Conservation (phyloP, 495 filamentous ascomycete genomes). For the Stereocaulon alpinum region DNA sequence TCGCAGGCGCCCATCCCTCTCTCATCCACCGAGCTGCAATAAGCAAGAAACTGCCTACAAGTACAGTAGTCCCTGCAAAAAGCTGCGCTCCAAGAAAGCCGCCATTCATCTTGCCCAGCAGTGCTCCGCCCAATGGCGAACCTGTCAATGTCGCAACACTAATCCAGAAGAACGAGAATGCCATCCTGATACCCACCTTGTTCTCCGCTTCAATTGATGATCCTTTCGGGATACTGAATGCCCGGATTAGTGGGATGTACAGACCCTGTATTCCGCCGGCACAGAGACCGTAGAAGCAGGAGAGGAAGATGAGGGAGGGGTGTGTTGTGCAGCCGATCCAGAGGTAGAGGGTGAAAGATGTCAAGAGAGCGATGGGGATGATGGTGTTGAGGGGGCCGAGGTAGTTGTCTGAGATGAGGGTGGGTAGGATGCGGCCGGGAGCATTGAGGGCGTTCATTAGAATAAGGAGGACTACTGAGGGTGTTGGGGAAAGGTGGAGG, state of each 20-base stretch:
- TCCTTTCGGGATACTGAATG: constrained; percentile 32
- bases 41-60: constrained; percentile 7
- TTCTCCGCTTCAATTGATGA: constrained; percentile 26
- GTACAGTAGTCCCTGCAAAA: constrained; percentile 27
- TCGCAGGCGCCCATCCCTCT: constrained; percentile 12
- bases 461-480: constrained; percentile 49
- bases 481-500: constrained; percentile 17
- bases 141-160: constrained; percentile 65
- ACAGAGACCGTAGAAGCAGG: constrained; percentile 50
- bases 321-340: constrained; percentile 51
- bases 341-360: constrained; percentile 44
- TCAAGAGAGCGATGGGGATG: constrained; percentile 42
- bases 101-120: constrained; percentile 41
- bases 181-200: constrained; percentile 63
- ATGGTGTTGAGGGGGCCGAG: constrained; percentile 56
- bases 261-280: constrained; percentile 60
- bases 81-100: constrained; percentile 50
- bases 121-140: constrained; percentile 59
- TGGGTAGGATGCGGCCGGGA: constrained; percentile 53
- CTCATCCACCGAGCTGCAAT: constrained; percentile 8
- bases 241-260: constrained; percentile 39
- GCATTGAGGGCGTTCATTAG: constrained; percentile 64
- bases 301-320: constrained; percentile 47
- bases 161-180: constrained; percentile 70
- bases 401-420: constrained; percentile 50